Evolutionary conservation across 164 flowering plant species (phyloP).

Genomic region (Nelumbo lutea): DNA sequence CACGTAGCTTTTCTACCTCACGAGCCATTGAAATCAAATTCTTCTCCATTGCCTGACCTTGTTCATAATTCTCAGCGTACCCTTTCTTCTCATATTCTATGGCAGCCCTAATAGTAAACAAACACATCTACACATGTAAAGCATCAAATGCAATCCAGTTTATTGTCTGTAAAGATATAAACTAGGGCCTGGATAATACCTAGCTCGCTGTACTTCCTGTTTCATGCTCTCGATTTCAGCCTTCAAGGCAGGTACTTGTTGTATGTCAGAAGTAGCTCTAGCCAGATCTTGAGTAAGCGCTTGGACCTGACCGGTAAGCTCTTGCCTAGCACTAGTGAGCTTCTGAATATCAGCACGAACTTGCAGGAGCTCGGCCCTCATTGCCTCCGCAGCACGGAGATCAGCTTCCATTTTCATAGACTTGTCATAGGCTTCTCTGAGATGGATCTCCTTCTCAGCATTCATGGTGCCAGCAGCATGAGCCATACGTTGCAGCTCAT

Average conservation of each 20-base stretch:
- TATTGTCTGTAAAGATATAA: not conserved
- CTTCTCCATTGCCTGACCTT: constrained; percentile 89
- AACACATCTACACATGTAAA: constrained; percentile 2
- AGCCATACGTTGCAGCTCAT: constrained; percentile 59
- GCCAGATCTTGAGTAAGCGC: constrained; percentile 60
- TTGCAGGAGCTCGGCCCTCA: constrained; percentile 66
- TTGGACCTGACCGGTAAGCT: constrained; percentile 60
- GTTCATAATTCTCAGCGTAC: constrained; percentile 82
- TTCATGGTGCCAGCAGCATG: constrained; percentile 44
- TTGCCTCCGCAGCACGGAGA: constrained; percentile 58
- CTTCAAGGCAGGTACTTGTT: constrained; percentile 60
- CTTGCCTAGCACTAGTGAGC: constrained; percentile 55
- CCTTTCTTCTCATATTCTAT: constrained; percentile 94
- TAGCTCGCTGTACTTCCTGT: constrained; percentile 77
- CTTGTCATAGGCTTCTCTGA: constrained; percentile 75
- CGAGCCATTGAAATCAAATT: constrained; percentile 86
- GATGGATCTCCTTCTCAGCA: constrained; percentile 57
- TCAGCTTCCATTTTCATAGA: constrained; percentile 64
- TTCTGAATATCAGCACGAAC: constrained; percentile 69
- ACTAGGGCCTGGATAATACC: constrained; percentile 33
- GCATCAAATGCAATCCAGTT: not conserved
- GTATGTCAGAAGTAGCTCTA: constrained; percentile 57
- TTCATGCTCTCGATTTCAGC: constrained; percentile 70
- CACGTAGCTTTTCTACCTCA: constrained; percentile 90
- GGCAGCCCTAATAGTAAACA: constrained; percentile 50